Percentiles rank a stretch among this genome's conserved stretches.
Evolutionary conservation across 257 asterid genomes (phyloP).

Genomic region (Primulina eburnea): DNA sequence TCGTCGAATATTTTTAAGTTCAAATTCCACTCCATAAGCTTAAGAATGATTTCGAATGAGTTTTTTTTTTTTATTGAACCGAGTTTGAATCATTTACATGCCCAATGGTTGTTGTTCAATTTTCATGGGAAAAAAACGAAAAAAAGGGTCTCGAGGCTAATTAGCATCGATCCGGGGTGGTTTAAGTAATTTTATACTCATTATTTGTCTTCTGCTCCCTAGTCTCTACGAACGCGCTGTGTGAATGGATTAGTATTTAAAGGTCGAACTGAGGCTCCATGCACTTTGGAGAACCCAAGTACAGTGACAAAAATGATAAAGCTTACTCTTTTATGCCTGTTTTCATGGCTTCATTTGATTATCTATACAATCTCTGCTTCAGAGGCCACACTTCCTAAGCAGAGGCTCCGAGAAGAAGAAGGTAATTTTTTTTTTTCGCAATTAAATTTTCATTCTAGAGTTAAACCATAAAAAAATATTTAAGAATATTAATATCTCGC

Average conservation of each 20-base stretch:
- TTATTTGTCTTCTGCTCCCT: too few relatives aligned
- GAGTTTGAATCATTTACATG: too few relatives aligned
- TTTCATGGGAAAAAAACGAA: too few relatives aligned
- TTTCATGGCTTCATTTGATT: conserved; percentile 28
- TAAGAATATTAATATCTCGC: not conserved
- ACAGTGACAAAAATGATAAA: conserved; percentile 15
- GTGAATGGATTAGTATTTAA: not conserved
- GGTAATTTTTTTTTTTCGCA: not conserved
- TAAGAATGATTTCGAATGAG: too few relatives aligned
- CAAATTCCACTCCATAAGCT: too few relatives aligned
- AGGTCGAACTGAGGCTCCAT: conserved; percentile 17
- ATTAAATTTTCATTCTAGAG: conserved; percentile 2
- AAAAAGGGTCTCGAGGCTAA: too few relatives aligned
- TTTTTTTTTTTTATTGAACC: too few relatives aligned
- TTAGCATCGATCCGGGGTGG: too few relatives aligned
- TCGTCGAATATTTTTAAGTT: too few relatives aligned
- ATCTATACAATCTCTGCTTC: conserved; percentile 29
- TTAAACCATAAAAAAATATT: not conserved
- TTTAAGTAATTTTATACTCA: too few relatives aligned
- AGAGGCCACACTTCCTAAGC: conserved; percentile 38
- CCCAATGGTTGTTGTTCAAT: too few relatives aligned
- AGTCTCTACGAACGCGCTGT: too few relatives aligned
- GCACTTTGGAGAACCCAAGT: conserved; percentile 14
- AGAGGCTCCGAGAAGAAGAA: conserved; percentile 49
- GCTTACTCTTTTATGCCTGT: conserved; percentile 22